Conservation (phyloP, 164 flowering plant genomes). For the Stephania japonica region DNA sequence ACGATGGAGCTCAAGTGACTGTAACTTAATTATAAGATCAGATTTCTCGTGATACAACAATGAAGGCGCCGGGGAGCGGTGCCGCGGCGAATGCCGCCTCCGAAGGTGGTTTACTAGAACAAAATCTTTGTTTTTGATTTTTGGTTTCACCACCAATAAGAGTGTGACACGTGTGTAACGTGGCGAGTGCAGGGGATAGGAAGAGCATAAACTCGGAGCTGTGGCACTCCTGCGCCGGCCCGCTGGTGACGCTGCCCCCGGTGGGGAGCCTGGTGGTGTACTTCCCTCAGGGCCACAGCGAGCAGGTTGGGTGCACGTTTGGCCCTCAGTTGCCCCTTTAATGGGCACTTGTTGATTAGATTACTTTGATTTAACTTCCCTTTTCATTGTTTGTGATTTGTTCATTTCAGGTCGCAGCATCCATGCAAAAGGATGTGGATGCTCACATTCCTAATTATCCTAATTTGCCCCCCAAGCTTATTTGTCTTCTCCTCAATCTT, state of each 20-base stretch:
- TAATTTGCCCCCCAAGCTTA: conserved; percentile 76
- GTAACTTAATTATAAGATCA: no score
- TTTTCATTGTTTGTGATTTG: not conserved
- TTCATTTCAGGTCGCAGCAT: conserved; percentile 86
- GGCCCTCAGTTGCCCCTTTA: not conserved
- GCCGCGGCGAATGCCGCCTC: conserved; percentile 26
- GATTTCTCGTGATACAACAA: no score
- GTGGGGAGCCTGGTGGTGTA: conserved; percentile 81
- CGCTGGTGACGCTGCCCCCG: conserved; percentile 71
- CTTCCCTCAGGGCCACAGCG: conserved; percentile 94
- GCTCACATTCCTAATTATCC: conserved; percentile 92
- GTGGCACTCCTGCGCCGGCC: conserved; percentile 96
- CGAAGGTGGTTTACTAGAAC: conserved; percentile 41
- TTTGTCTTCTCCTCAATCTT: conserved; percentile 86
- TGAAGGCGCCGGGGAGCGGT: conserved; percentile 48
- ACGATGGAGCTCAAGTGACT: no score
- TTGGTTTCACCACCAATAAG: conserved; percentile 11
- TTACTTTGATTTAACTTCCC: not conserved
- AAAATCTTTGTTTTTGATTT: conserved; percentile 1
- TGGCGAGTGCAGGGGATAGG: conserved; percentile 43
- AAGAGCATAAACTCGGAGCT: conserved; percentile 81
- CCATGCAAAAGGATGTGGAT: conserved; percentile 90
- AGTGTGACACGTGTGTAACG: conserved; percentile 23
- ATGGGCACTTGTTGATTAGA: not conserved
- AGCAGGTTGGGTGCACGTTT: conserved; percentile 47